Base-by-base conservation (phyloP, 169 alveolate species). In the Plasmodium blacklocki region DNA sequence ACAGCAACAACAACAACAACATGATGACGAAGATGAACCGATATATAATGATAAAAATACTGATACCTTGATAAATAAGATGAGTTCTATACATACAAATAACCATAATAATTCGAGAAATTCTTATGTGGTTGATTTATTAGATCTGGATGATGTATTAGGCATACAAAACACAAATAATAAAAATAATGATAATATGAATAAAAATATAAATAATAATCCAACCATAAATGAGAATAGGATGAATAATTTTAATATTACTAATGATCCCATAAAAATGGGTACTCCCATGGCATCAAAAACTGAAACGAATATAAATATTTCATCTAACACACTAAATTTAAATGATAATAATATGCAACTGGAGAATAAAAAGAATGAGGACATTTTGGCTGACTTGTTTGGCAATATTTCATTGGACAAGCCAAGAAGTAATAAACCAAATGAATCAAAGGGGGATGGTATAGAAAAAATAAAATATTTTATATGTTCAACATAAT, bases 341-440 rank as follows among this genome's bases (percentile, higher is more conserved):
- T 5, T 45, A 68, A 52, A 54, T 54, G 70, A 39, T 9, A 39
- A 32, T 15, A 56, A 32, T 21, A n/a, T 39, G 7, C 64, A 68
- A 47, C 19, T 63, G 49, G 85, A 15, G 9, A 71, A 71, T 54
- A 86, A 86, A 73, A 86, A 86, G 62, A 86, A 86, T 86, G 92
- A 86, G 62, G 92, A 86, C 23, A 86, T 86, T 59, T 74, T 86
- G 78, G 92, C 54, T 12, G 92, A 86, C 23, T 87, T 86, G 2
- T 86, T 86, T 47, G 92, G 92, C 29, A 73, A 12, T 23, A 70
- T 86, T 58, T 86, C 92, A 9, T 62, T 86, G 23, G 85, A 86
- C 49, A 39, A 86, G 19, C 76, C 92, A 5, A 86, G 60, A 74
- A 72, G 18, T 7, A 58, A 29, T 70, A 12, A 43, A 45, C 67